Evolutionary conservation across 441 rosid species (phyloP).

Genomic region (Theobroma grandiflorum): DNA sequence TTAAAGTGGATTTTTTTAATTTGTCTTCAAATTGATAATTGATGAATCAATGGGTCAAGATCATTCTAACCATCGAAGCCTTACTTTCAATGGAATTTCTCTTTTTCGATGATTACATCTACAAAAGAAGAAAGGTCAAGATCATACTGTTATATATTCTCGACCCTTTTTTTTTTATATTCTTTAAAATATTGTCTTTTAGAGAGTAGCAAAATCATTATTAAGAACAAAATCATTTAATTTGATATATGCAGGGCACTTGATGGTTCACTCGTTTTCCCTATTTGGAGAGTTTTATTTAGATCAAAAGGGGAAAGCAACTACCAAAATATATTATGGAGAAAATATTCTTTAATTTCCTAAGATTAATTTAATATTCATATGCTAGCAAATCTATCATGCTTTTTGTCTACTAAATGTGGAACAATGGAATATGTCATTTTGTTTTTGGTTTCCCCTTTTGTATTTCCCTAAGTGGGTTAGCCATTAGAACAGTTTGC

Average conservation of each 20-base stretch:
- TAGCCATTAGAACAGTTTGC: background rate
- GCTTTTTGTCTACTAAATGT: background rate
- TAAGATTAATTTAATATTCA: background rate
- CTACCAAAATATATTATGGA: background rate
- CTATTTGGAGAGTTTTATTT: background rate
- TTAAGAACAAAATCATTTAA: background rate
- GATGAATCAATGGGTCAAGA: background rate
- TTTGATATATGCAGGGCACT: background rate
- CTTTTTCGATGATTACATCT: background rate
- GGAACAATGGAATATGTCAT: conserved; percentile 7
- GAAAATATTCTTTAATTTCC: background rate
- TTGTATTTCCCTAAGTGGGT: background rate
- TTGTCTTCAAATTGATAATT: too few species aligned
- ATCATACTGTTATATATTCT: background rate
- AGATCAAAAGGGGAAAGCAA: background rate
- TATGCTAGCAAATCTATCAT: background rate
- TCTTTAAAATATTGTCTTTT: background rate
- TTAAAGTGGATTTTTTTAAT: too few species aligned
- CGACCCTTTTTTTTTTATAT: background rate
- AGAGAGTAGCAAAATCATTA: background rate
- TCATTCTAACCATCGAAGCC: background rate
- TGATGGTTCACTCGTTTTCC: conserved; percentile 14
- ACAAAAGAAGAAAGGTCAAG: background rate
- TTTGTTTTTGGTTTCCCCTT: background rate
- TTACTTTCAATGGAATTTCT: background rate